These are phyloP conservation scores for Globisporangium abappressorium DNA, from an alignment of 352 stramenopile genomes.

Conservation along the genomic window DNA sequence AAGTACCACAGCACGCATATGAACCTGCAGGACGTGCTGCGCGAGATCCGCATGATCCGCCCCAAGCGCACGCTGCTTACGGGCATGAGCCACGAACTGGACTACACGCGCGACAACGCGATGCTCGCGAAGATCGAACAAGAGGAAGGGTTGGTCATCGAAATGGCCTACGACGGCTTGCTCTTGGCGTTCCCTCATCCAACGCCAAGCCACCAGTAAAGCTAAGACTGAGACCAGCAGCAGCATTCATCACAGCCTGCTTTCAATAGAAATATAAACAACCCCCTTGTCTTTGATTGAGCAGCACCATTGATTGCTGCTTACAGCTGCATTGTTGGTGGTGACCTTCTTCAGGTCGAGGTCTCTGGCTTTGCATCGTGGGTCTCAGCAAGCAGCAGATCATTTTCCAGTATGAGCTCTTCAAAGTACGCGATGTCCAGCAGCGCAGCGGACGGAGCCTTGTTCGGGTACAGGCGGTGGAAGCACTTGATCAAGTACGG, in stretches of 20 bases:
- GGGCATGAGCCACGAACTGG: constrained; percentile 85
- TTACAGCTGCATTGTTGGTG: background rate
- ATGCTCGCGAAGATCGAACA: constrained; percentile 43
- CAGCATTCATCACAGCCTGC: background rate
- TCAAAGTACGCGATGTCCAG: constrained; percentile 31
- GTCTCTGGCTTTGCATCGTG: background rate
- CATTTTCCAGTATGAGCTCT: constrained; percentile 37
- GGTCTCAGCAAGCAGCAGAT: constrained; percentile 28
- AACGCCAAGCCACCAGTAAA: constrained; percentile 27
- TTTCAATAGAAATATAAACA: background rate
- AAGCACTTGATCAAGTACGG: constrained; percentile 76
- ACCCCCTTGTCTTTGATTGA: background rate
- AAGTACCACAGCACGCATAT: constrained; percentile 85
- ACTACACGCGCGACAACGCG: constrained; percentile 57
- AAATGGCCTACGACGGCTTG: constrained; percentile 85
- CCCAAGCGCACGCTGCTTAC: constrained; percentile 76
- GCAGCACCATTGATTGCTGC: background rate
- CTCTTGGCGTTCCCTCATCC: constrained; percentile 39
- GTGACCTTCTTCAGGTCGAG: background rate
- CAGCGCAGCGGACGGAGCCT: constrained; percentile 20
- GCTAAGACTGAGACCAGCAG: constrained; percentile 37
- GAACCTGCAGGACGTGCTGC: constrained; percentile 69
- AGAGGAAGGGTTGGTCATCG: constrained; percentile 57
- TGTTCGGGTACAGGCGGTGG: constrained; percentile 53
- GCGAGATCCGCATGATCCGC: constrained; percentile 56